Conservation (phyloP, 805 yeast genomes). For the Yarrowia yakushimensis region DNA sequence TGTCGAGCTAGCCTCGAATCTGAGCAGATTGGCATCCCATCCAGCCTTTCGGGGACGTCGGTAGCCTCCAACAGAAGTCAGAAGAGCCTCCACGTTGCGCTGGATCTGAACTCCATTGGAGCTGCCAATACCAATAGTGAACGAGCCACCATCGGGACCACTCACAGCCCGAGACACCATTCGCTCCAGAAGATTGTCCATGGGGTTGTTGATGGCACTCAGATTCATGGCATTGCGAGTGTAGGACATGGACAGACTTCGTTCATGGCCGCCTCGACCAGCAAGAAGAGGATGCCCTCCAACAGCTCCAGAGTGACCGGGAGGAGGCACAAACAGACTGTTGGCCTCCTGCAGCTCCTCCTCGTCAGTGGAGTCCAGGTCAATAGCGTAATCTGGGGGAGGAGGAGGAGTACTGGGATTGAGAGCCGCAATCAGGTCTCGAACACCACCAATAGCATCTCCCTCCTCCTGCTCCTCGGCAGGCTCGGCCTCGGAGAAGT, state of each 20-base stretch:
- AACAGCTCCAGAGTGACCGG: not conserved
- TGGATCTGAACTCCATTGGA: slow-evolving; percentile 8
- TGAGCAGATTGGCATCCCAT: slow-evolving; percentile 3
- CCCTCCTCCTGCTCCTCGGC: slow-evolving; percentile 3
- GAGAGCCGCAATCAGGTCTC: slow-evolving; percentile 11
- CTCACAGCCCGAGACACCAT: slow-evolving; percentile 9
- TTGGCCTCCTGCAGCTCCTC: slow-evolving; percentile 7
- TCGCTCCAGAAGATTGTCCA: slow-evolving; percentile 13
- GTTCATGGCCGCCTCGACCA: not conserved
- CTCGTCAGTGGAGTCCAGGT: slow-evolving; percentile 2
- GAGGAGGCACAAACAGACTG: slow-evolving; percentile 12
- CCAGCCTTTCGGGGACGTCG: slow-evolving; percentile 18
- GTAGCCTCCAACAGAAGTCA: slow-evolving; percentile 5
- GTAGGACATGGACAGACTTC: not conserved
- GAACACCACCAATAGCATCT: not conserved
- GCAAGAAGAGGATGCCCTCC: slow-evolving; percentile 9
- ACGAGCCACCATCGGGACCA: slow-evolving; percentile 8
- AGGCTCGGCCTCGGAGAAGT: slow-evolving; percentile 15
- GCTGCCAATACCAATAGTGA: slow-evolving; percentile 4
- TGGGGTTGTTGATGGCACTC: not conserved
- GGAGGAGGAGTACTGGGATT: slow-evolving; percentile 10
- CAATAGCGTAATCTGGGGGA: slow-evolving; percentile 14
- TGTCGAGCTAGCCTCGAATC: not conserved
- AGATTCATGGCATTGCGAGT: not conserved
- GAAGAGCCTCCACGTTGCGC: slow-evolving; percentile 20